A percentile compares a stretch with the other conserved stretches of the same genome.
Evolutionary conservation across 2,329 filamentous ascomycete species (phyloP).

Genomic region (Hypocreales sp.): DNA sequence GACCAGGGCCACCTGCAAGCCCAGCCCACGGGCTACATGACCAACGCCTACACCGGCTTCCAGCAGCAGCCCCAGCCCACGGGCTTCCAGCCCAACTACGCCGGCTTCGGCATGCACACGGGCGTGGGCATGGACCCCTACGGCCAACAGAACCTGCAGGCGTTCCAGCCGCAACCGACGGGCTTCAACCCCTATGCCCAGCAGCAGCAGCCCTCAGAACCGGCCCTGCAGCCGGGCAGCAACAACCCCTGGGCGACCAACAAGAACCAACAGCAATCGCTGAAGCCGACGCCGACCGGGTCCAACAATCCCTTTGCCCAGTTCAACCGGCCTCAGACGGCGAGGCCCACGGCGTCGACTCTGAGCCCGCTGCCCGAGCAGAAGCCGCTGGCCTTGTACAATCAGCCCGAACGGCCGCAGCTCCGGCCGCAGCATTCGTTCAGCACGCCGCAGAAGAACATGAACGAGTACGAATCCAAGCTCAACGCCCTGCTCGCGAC

Average conservation of each 20-base stretch:
- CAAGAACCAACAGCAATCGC: slow-evolving; percentile 39
- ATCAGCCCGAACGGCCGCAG: slow-evolving; percentile 33
- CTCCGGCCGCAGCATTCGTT: slow-evolving; percentile 23
- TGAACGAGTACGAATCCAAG: slow-evolving; percentile 51
- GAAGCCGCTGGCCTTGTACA: slow-evolving; percentile 50
- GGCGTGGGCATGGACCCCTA: slow-evolving; percentile 59
- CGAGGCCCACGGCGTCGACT: slow-evolving; percentile 45
- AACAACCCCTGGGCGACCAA: slow-evolving; percentile 86
- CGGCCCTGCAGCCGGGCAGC: slow-evolving; percentile 57
- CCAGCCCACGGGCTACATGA: slow-evolving; percentile 63
- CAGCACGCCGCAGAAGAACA: slow-evolving; percentile 31
- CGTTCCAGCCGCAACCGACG: slow-evolving; percentile 34
- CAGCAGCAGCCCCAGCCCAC: slow-evolving; percentile 29
- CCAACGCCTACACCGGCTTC: slow-evolving; percentile 39
- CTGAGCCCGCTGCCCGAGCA: slow-evolving; percentile 71
- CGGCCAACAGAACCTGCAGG: slow-evolving; percentile 29
- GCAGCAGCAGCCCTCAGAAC: slow-evolving; percentile 32
- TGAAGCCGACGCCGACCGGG: slow-evolving; percentile 76
- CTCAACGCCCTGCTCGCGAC: slow-evolving; percentile 76
- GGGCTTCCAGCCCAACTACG: slow-evolving; percentile 42
- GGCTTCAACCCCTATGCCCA: slow-evolving; percentile 40
- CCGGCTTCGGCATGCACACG: slow-evolving; percentile 51
- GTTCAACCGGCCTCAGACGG: slow-evolving; percentile 43
- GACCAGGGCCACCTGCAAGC: slow-evolving; percentile 57
- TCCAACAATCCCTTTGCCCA: slow-evolving; percentile 96